Conservation (phyloP, 1,284 basidiomycete genomes). For the Malassezia psittaci region DNA sequence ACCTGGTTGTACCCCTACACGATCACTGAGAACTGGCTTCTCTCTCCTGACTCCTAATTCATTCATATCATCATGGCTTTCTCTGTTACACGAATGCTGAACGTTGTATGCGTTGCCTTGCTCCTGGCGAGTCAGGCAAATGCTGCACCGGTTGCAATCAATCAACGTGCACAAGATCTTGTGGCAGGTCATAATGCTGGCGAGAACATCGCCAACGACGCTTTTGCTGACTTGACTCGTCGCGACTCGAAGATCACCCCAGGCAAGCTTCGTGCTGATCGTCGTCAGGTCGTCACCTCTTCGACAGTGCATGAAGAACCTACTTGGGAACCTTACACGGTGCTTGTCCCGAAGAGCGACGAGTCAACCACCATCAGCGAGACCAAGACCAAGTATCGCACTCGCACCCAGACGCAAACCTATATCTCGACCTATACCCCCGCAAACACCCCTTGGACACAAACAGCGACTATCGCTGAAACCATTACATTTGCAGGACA, state of each 20-base stretch:
- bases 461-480: background rate
- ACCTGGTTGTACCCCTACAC: background rate
- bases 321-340: conserved; percentile 17
- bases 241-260: background rate
- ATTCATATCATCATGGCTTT: conserved; percentile 7
- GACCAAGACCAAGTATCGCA: conserved; percentile 8
- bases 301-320: conserved; percentile 8
- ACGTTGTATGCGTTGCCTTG: conserved; percentile 13
- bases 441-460: background rate
- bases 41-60: background rate
- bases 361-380: background rate
- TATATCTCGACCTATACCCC: background rate
- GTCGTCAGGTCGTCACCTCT: conserved; percentile 1
- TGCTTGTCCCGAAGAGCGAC: background rate
- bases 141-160: conserved; percentile 1
- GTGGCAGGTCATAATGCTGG: background rate
- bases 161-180: background rate
- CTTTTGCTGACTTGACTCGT: background rate
- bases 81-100: conserved; percentile 7
- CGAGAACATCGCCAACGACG: background rate
- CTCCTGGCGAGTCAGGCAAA: conserved; percentile 9
- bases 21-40: conserved; percentile 15
- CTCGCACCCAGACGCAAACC: background rate
- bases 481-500: conserved; percentile 10
- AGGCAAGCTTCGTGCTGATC: conserved; percentile 6